These are phyloP conservation scores for Phytopythium mirpurense DNA, from an alignment of 352 stramenopile genomes.

Conservation along the genomic window DNA sequence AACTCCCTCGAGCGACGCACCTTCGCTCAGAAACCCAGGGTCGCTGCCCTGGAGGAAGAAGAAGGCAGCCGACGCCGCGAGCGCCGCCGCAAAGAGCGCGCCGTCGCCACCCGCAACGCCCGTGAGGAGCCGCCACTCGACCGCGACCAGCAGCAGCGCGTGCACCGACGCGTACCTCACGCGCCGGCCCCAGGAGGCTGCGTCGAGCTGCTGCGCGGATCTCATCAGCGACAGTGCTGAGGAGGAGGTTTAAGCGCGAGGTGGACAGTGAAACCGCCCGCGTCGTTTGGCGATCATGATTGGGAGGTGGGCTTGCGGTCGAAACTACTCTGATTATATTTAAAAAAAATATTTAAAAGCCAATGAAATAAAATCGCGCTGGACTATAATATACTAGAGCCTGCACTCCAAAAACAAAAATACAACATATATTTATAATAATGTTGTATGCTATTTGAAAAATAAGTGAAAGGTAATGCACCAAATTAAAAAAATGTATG, in stretches of 20 bases:
- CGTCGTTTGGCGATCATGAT: neutral
- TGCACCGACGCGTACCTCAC: slow-evolving; percentile 7
- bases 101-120: neutral
- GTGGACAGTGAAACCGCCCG: neutral
- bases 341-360: no score
- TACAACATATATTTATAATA: no score
- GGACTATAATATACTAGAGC: no score
- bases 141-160: slow-evolving; percentile 9
- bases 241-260: no score
- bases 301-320: neutral
- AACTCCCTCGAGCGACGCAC: no score
- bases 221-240: no score
- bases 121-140: slow-evolving; percentile 2
- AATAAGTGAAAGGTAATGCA: no score
- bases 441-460: no score
- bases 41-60: slow-evolving; percentile 32
- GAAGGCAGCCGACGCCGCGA: slow-evolving; percentile 12
- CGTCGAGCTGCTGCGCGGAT: neutral
- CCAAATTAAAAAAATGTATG: no score
- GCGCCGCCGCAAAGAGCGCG: slow-evolving; percentile 6
- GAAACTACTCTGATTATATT: no score
- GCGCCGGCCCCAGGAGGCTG: slow-evolving; percentile 10
- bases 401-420: no score
- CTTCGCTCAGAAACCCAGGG: slow-evolving; percentile 34
- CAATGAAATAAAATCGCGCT: no score